These are phyloP conservation scores for Fusarium albosuccineum DNA, from an alignment of 2,329 filamentous ascomycete genomes.

Conservation along the genomic window DNA sequence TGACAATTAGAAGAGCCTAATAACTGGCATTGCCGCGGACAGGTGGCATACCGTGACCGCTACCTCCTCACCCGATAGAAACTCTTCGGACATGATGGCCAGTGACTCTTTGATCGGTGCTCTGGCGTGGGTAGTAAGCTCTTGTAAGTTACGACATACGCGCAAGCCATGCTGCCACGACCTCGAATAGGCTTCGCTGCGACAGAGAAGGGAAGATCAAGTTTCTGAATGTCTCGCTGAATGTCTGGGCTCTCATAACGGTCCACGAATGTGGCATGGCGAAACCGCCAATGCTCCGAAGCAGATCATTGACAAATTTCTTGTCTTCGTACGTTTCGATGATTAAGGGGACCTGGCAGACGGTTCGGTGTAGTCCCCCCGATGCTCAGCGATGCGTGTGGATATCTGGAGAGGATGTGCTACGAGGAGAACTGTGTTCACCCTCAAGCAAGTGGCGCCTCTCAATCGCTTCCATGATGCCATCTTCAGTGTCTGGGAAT, in stretches of 20 bases:
- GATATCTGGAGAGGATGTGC: conserved; percentile 62
- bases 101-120: conserved; percentile 24
- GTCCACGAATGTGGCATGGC: conserved; percentile 56
- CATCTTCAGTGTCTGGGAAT: conserved; percentile 38
- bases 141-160: conserved; percentile 23
- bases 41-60: conserved; percentile 67
- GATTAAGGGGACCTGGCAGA: conserved; percentile 61
- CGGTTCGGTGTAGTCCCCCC: conserved; percentile 50
- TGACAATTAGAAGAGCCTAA: conserved; percentile 55
- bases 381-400: conserved; percentile 44
- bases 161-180: conserved; percentile 38
- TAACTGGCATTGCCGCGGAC: conserved; percentile 49
- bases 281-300: conserved; percentile 54
- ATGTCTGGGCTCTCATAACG: conserved; percentile 25
- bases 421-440: conserved; percentile 64
- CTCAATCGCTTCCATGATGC: conserved; percentile 49
- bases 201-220: conserved; percentile 27
- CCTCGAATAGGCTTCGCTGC: conserved; percentile 39
- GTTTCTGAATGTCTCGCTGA: background rate
- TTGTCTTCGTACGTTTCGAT: conserved; percentile 66
- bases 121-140: conserved; percentile 22
- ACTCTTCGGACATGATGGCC: conserved; percentile 61
- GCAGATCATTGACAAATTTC: conserved; percentile 58
- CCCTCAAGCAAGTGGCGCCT: conserved; percentile 62
- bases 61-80: conserved; percentile 60